Conservation (phyloP, 1,284 basidiomycete genomes). For the Meripilus lineatus region DNA sequence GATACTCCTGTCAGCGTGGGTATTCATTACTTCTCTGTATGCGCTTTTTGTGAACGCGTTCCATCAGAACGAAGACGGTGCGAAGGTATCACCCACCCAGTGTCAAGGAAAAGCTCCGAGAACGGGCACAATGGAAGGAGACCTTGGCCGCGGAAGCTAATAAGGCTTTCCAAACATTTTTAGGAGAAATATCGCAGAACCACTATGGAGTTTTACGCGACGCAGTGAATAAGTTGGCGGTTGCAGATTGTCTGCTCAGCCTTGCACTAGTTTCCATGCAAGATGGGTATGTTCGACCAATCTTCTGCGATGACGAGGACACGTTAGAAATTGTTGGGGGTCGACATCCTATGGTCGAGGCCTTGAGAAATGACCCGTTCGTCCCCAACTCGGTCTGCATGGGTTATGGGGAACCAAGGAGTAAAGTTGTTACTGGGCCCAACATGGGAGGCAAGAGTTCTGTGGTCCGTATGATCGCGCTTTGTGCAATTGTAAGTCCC, state of each 20-base stretch:
- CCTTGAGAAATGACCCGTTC: slow-evolving; percentile 70
- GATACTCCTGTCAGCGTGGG: slow-evolving; percentile 72
- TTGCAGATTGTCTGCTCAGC: slow-evolving; percentile 75
- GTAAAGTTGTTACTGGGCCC: slow-evolving; percentile 79
- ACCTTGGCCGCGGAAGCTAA: slow-evolving; percentile 65
- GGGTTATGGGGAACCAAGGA: slow-evolving; percentile 48
- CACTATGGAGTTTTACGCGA: slow-evolving; percentile 70
- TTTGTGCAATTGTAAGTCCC: slow-evolving; percentile 57
- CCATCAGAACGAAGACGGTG: slow-evolving; percentile 64
- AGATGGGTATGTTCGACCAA: slow-evolving; percentile 70
- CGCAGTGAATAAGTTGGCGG: slow-evolving; percentile 74
- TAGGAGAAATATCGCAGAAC: slow-evolving; percentile 60
- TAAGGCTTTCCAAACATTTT: slow-evolving; percentile 64
- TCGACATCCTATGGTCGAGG: slow-evolving; percentile 82
- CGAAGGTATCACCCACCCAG: slow-evolving; percentile 83
- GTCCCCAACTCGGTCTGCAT: slow-evolving; percentile 69
- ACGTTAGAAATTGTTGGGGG: slow-evolving; percentile 66
- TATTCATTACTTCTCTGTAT: slow-evolving; percentile 1
- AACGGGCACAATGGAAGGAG: slow-evolving; percentile 78
- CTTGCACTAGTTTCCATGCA: slow-evolving; percentile 67
- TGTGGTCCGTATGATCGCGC: slow-evolving; percentile 68
- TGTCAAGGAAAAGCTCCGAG: slow-evolving; percentile 61
- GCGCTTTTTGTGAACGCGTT: background rate
- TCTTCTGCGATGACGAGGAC: slow-evolving; percentile 56
- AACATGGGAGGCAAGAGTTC: slow-evolving; percentile 86